Base-by-base conservation (phyloP, 345 rosid genomes). In the Eucalyptus sideroxylon region DNA sequence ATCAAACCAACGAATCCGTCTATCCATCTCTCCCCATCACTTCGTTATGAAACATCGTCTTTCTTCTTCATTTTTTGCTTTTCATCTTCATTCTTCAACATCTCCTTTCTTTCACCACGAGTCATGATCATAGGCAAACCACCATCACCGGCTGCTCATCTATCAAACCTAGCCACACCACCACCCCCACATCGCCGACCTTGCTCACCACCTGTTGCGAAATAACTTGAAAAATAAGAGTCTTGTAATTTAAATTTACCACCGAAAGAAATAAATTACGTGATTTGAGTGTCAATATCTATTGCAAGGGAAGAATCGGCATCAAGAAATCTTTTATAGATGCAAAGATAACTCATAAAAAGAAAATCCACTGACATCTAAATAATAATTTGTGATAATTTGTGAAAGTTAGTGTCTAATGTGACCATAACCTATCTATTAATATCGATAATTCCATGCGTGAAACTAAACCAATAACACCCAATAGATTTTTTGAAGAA, bases 271-370 rank as follows among this genome's bases (percentile, higher is more conserved):
- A 62, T 13, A 30, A n/a, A 0, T 30, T 14, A 14, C 8, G 4
- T 6, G 37, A 14, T 62, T 30, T 13, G 16, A 62, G 34, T 62
- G 34, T 62, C 16, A 13, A 6, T 30, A 30, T 30, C 9, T 62
- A 30, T 3, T 62, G 0, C 9, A 14, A 4, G 16, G 15, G 34
- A 13, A 62, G 17, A 62, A n/a, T 4, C 0, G 3, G 3, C 16
- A 6, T 62, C 34, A 30, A 62, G 9, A 30, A 62, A 14, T 62
- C 72, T 62, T 62, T 62, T 30, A 62, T 30, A 30, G 16, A 62
- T 30, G 34, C 16, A 14, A 62, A 30, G 72, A 30, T 62, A 0
- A n/a, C n/a, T n/a, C n/a, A n/a, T n/a, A n/a, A n/a, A n/a, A n/a
- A n/a, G n/a, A n/a, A n/a, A n/a, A 51, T n/a, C n/a, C n/a, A n/a